Conservation (phyloP, 495 filamentous ascomycete species). For the Xylaria scruposa region DNA sequence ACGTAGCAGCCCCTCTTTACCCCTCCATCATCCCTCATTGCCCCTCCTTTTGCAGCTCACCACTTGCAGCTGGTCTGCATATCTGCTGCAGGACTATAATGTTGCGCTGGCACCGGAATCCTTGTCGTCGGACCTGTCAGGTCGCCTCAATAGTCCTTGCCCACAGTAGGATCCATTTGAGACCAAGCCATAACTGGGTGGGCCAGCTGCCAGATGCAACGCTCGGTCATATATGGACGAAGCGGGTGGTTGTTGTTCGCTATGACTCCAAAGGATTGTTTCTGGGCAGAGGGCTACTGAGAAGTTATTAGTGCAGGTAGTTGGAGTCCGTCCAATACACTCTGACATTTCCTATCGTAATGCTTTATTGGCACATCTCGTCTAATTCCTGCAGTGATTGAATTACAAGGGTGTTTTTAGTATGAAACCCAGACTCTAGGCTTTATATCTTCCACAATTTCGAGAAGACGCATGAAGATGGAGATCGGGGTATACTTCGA, state of each 20-base stretch:
- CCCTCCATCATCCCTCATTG: constrained; percentile 42
- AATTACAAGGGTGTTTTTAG: neutral
- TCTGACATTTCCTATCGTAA: neutral
- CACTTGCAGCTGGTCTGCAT: constrained; percentile 39
- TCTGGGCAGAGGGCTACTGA: neutral
- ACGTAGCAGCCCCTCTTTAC: constrained; percentile 42
- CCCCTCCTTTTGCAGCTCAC: constrained; percentile 40
- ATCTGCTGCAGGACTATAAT: constrained; percentile 39
- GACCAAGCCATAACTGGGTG: constrained; percentile 9
- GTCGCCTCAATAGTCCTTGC: neutral
- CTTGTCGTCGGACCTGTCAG: constrained; percentile 8
- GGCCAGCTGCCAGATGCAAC: neutral
- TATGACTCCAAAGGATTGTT: neutral
- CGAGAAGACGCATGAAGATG: constrained; percentile 12
- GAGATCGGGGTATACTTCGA: neutral
- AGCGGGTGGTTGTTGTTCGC: neutral
- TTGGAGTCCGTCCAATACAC: neutral
- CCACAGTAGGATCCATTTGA: neutral
- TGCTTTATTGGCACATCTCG: neutral
- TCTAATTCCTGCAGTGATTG: neutral
- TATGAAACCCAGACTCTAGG: neutral
- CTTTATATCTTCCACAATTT: neutral
- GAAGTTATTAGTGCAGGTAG: neutral
- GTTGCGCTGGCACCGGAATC: constrained; percentile 39
- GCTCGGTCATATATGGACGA: neutral